These are phyloP conservation scores for Penicillium herquei DNA, from an alignment of 495 filamentous ascomycete species.

Conservation along the genomic window DNA sequence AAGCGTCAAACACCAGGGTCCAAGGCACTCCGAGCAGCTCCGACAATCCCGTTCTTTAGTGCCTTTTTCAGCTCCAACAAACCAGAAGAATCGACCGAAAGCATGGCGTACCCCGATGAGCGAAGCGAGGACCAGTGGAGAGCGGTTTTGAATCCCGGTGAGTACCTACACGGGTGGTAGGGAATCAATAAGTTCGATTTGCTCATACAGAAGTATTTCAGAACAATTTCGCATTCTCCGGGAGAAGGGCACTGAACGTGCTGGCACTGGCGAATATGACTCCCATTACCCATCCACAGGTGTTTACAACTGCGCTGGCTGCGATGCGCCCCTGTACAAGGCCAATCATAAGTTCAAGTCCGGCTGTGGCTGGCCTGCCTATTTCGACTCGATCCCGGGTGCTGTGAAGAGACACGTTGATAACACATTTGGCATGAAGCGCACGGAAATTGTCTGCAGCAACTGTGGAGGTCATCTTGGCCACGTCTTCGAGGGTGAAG, in stretches of 20 bases:
- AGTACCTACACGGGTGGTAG: constrained; percentile 1
- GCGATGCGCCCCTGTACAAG: constrained; percentile 83
- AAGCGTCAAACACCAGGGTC: constrained; percentile 34
- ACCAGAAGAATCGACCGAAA: constrained; percentile 38
- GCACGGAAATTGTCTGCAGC: constrained; percentile 89
- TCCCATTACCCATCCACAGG: constrained; percentile 74
- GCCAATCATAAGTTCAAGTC: constrained; percentile 92
- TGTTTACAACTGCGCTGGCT: constrained; percentile 82
- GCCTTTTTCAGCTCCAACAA: constrained; percentile 69
- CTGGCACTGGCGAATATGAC: constrained; percentile 79
- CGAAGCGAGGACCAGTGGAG: constrained; percentile 84
- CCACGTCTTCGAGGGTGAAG: constrained; percentile 97
- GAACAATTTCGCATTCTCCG: constrained; percentile 94
- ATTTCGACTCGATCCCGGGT: constrained; percentile 89
- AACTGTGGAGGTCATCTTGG: constrained; percentile 96
- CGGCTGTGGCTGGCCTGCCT: constrained; percentile 96
- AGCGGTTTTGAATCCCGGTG: constrained; percentile 75
- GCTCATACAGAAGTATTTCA: constrained; percentile 30
- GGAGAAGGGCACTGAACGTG: constrained; percentile 83
- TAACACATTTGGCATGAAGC: constrained; percentile 71
- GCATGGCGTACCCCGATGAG: constrained; percentile 78
- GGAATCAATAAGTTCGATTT: not conserved
- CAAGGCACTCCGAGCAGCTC: constrained; percentile 55
- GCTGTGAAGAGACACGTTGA: constrained; percentile 82
- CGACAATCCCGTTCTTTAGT: constrained; percentile 72